Percentiles rank a stretch among this genome's conserved stretches.
Evolutionary conservation across 108 stramenopile species (phyloP).

Genomic region (Discostella stelligeroides): DNA sequence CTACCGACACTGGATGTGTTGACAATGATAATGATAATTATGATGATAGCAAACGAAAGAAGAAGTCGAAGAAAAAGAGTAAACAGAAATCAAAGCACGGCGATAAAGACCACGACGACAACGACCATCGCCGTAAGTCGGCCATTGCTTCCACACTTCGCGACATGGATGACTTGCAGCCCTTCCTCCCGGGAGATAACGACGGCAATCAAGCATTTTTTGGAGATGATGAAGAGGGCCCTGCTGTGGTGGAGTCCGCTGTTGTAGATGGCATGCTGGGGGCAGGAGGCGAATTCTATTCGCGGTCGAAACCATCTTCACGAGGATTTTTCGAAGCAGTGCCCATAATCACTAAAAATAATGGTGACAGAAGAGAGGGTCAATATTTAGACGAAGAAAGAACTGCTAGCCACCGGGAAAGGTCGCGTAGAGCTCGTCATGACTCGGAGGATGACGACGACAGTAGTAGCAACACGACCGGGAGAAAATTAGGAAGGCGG

Average conservation of each 20-base stretch:
- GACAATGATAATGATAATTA: conserved; percentile 5
- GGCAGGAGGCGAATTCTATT: too few species aligned
- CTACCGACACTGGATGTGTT: background rate
- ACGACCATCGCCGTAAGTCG: background rate
- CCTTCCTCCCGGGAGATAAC: conserved; percentile 2
- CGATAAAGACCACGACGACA: conserved; percentile 11
- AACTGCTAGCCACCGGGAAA: background rate
- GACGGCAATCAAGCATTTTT: conserved; percentile 11
- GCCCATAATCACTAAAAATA: background rate
- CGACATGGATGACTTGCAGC: conserved; percentile 30
- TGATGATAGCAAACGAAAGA: conserved; percentile 12
- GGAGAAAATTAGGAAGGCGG: background rate
- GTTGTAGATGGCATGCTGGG: background rate
- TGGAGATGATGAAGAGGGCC: conserved; percentile 32
- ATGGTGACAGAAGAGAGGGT: background rate
- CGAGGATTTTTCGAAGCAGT: background rate
- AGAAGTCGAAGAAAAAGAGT: conserved; percentile 36
- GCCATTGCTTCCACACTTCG: conserved; percentile 8
- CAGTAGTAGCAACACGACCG: background rate
- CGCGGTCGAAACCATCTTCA: background rate
- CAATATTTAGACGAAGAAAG: background rate
- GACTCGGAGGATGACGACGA: background rate
- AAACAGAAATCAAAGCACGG: conserved; percentile 24
- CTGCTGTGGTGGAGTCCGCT: conserved; percentile 18
- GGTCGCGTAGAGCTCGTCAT: background rate